Evolutionary conservation across 805 yeast genomes (phyloP), one percentile per base, ranked within the genome.

Genomic region (Kuraishia ogatae): DNA sequence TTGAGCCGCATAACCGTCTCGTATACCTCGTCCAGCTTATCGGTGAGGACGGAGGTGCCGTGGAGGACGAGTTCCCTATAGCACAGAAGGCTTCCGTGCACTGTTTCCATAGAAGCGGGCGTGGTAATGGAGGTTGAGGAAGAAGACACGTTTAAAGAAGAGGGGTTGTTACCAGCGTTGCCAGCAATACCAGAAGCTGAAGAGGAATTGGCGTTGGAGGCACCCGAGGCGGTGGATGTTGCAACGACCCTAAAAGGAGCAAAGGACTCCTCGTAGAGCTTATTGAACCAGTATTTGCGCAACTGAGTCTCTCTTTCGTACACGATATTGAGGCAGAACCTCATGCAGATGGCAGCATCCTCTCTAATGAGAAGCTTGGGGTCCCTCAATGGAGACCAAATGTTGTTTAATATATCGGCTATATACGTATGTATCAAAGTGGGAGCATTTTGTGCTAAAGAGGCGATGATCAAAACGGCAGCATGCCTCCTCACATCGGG

Each of bases 401-500:
- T 81, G 61, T 87, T 85, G 51, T 87, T 89, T 55, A 93, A 73
- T 19, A 92, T 85, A 48, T 87, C 86, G 57, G 85, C 83, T 35
- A 90, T 86, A 67, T 87, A 89, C 39, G 84, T 81, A 65, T 87
- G 87, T 53, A 93, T 73, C 56, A 91, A 73, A 8, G 96, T 88
- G 1, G 98, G 97, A 1, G 96, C 87, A 64, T 89, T 88, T 55
- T 82, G 82, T 0, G 97, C 97, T 58, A 94, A 77, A 0, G 97
- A 87, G 7, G 86, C 81, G 48, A 94, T 81, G 48, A 90, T 84
- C 54, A 93, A 74, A 46, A 91, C 83, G 1, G 97, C 96, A 0
- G 97, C 97, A 65, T 93, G 97, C 59, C 94, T 82, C 62, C 96
- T 81, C 50, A 81, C 80, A 62, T 90, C 97, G 63, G 87, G 90